These are phyloP conservation scores for Lentinula aciculospora DNA, from an alignment of 768 basidiomycete species.

Conservation along the genomic window DNA sequence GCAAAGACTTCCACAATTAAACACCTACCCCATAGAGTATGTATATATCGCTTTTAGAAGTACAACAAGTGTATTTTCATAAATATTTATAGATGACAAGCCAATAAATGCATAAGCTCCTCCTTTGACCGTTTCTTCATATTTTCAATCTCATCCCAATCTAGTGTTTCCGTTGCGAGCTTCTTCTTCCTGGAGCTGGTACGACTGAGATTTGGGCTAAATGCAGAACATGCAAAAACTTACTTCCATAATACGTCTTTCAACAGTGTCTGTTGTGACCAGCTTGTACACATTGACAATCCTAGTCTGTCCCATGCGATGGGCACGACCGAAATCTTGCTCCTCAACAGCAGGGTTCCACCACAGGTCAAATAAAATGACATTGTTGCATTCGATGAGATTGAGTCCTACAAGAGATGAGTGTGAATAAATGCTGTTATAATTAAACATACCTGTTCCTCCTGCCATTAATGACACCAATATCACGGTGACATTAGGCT, in stretches of 20 bases:
- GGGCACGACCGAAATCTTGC: constrained; percentile 90
- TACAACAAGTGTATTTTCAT: no score
- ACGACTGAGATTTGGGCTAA: neutral
- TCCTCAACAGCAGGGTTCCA: constrained; percentile 93
- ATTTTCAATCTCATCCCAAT: constrained; percentile 83
- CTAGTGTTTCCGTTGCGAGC: constrained; percentile 76
- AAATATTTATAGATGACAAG: neutral
- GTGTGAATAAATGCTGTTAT: neutral
- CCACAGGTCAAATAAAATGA: constrained; percentile 91
- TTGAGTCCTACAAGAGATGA: constrained; percentile 61
- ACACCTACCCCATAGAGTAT: no score
- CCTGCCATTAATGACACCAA: constrained; percentile 97
- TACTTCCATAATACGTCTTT: constrained; percentile 79
- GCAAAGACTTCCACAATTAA: no score
- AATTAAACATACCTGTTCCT: constrained; percentile 72
- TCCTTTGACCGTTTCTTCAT: constrained; percentile 73
- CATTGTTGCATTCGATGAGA: constrained; percentile 89
- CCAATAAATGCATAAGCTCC: constrained; percentile 78
- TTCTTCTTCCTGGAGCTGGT: constrained; percentile 84
- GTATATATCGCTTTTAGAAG: no score
- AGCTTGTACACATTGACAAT: constrained; percentile 89
- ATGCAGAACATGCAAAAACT: constrained; percentile 7
- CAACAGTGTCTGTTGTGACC: constrained; percentile 81
- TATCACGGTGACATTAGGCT: constrained; percentile 61
- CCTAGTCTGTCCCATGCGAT: constrained; percentile 83